Conservation (phyloP, 2,329 filamentous ascomycete genomes). For the Dactylellina parvicollis region DNA sequence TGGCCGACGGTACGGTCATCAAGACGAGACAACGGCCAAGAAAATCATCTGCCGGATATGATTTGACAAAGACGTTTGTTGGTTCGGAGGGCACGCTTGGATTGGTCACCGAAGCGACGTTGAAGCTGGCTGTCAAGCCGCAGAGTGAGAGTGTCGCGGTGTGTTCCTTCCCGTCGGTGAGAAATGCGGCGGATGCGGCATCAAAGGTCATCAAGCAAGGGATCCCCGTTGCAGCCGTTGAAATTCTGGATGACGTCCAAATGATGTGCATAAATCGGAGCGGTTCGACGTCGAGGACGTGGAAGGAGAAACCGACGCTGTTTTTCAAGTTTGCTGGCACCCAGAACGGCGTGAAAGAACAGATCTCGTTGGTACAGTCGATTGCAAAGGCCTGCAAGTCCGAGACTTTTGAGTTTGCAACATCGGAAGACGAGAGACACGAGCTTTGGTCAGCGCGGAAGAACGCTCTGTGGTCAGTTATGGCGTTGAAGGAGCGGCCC, state of each 20-base stretch:
- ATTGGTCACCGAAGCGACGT: constrained; percentile 81
- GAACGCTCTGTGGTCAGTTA: constrained; percentile 77
- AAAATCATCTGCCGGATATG: constrained; percentile 84
- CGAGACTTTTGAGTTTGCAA: constrained; percentile 74
- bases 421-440: constrained; percentile 70
- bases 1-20: constrained; percentile 80
- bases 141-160: constrained; percentile 77
- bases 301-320: constrained; percentile 78
- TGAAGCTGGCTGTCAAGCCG: constrained; percentile 80
- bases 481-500: constrained; percentile 71
- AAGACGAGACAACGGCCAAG: constrained; percentile 80
- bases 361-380: constrained; percentile 73
- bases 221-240: constrained; percentile 87
- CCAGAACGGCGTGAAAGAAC: constrained; percentile 76
- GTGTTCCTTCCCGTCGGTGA: constrained; percentile 64
- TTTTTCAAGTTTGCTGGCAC: constrained; percentile 88
- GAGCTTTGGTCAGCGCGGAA: constrained; percentile 81
- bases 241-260: constrained; percentile 90
- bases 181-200: constrained; percentile 80
- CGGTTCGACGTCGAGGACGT: constrained; percentile 72
- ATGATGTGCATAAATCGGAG: constrained; percentile 77
- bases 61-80: constrained; percentile 81
- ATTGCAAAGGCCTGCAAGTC: constrained; percentile 72
- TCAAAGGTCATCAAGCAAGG: constrained; percentile 81
- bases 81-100: constrained; percentile 84